Evolutionary conservation across 257 asterid genomes (phyloP), one percentile per base, ranked within the genome.

Genomic region (Solanum microdontum): DNA sequence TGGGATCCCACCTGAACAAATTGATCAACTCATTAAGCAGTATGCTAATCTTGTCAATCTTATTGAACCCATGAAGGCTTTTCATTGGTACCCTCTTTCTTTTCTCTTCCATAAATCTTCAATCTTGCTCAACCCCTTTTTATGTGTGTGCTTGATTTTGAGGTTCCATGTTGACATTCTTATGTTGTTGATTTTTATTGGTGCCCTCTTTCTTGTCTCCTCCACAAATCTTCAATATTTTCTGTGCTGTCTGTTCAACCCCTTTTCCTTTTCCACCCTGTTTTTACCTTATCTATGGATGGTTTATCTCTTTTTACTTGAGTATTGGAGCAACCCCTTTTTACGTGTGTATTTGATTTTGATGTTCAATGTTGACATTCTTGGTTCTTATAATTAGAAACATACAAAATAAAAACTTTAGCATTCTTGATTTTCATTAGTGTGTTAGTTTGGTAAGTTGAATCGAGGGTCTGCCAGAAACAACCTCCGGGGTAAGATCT

Each of bases 1-100:
- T 55, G 94, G 87, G 69, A 86, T 94, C 2, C 76, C 95, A 7
- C 91, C 92, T 13, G 91, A 91, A 23, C 91, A 92, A 89, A 96
- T 94, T 86, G 90, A 93, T 10, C 89, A 92, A 40, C 91, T 83
- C 80, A 94, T 91, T 87, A 94, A 93, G 87, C 90, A 88, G 19
- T 94, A 92, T 88, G 99, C 98, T 58, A 94, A 94, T 33, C 97
- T 94, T 68, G 98, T 96, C 84, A 92, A 94, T 91, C 97, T 91
- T 66, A 88, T 96, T 69, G 91, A 93, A 26, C 90, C 99, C 15
- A 95, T 95, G 98, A 96, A 96, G 90, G 88, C 91, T 75, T 96
- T 95, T 87, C 33, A 58, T 37, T 94, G 98, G 98, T 93, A 90
- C 30, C 48, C 45, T 1, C 77, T 77, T 84, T 36, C 39, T 70